phyloP scores from a whole-genome alignment of 2,329 filamentous ascomycete genomes.

The Teratosphaeria nubilosa region DNA sequence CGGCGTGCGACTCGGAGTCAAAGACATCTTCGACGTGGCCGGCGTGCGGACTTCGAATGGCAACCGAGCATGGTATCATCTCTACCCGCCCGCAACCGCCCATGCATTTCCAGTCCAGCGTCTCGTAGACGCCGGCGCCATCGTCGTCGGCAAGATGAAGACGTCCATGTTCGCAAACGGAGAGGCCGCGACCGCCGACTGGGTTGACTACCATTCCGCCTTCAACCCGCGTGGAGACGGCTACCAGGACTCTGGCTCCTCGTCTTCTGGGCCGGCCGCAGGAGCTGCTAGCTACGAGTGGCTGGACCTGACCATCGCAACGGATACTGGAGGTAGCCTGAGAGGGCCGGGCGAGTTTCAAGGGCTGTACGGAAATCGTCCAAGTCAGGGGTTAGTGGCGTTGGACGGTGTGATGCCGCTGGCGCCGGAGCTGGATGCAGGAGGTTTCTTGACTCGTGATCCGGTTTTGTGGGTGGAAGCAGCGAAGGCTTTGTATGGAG shows the following conservation, averaged over 20 bases:
- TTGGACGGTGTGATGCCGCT: slow-evolving; percentile 42
- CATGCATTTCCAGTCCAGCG: slow-evolving; percentile 45
- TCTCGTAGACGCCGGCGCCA: slow-evolving; percentile 50
- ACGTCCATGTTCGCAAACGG: slow-evolving; percentile 38
- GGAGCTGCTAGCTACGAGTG: slow-evolving; percentile 37
- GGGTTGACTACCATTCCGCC: slow-evolving; percentile 35
- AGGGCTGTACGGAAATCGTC: slow-evolving; percentile 42
- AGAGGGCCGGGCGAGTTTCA: slow-evolving; percentile 39
- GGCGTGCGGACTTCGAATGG: slow-evolving; percentile 49
- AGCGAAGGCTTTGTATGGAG: slow-evolving; percentile 34
- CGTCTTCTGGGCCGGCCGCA: slow-evolving; percentile 38
- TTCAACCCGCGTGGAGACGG: slow-evolving; percentile 35
- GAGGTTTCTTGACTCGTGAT: slow-evolving; percentile 38
- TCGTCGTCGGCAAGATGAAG: slow-evolving; percentile 38
- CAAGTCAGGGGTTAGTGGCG: slow-evolving; percentile 36
- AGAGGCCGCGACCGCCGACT: slow-evolving; percentile 41
- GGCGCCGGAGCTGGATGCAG: slow-evolving; percentile 38
- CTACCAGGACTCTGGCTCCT: slow-evolving; percentile 38
- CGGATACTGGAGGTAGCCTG: slow-evolving; percentile 42
- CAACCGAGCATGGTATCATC: slow-evolving; percentile 46
- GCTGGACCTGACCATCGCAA: slow-evolving; percentile 42
- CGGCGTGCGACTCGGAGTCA: slow-evolving; percentile 49
- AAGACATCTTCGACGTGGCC: slow-evolving; percentile 40
- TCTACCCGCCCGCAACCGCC: slow-evolving; percentile 37
- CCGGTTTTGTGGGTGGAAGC: slow-evolving; percentile 35